These are phyloP conservation scores for Malus sieversii DNA, from an alignment of 306 rosid species.

Conservation along the genomic window DNA sequence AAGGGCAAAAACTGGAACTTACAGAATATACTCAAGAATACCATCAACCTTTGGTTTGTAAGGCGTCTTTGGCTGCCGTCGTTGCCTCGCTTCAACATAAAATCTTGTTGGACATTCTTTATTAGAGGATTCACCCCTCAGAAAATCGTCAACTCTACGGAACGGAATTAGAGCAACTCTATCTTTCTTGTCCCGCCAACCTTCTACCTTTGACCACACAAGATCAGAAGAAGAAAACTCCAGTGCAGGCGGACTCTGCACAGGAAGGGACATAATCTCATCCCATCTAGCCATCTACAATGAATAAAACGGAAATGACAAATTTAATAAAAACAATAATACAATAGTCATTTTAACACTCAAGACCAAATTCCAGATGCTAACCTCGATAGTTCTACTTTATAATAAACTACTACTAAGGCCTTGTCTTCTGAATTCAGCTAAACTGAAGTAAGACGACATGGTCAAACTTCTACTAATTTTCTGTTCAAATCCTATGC, in stretches of 20 bases:
- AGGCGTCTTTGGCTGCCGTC: slow-evolving; percentile 38
- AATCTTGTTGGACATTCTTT: slow-evolving; percentile 80
- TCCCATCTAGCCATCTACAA: slow-evolving; percentile 87
- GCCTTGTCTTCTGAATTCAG: neutral
- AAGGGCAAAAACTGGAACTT: slow-evolving; percentile 22
- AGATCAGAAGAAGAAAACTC: slow-evolving; percentile 68
- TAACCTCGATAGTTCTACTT: neutral
- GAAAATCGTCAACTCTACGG: slow-evolving; percentile 84
- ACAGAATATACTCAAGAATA: slow-evolving; percentile 84
- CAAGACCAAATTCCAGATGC: neutral
- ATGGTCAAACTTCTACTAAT: neutral
- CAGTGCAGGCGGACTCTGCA: slow-evolving; percentile 80
- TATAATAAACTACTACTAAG: too few relatives aligned
- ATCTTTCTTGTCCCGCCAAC: slow-evolving; percentile 80
- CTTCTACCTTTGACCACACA: slow-evolving; percentile 89
- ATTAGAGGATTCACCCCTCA: slow-evolving; percentile 75
- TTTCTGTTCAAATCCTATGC: too few relatives aligned
- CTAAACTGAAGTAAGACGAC: neutral
- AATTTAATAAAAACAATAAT: neutral
- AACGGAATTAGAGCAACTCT: slow-evolving; percentile 78
- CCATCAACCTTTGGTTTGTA: slow-evolving; percentile 90
- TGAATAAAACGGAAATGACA: neutral
- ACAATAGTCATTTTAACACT: neutral
- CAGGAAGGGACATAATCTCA: slow-evolving; percentile 80
- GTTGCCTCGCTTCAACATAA: slow-evolving; percentile 83